Evolutionary conservation across 2,329 filamentous ascomycete genomes (phyloP).

Genomic region (Aspergillus bombycis): DNA sequence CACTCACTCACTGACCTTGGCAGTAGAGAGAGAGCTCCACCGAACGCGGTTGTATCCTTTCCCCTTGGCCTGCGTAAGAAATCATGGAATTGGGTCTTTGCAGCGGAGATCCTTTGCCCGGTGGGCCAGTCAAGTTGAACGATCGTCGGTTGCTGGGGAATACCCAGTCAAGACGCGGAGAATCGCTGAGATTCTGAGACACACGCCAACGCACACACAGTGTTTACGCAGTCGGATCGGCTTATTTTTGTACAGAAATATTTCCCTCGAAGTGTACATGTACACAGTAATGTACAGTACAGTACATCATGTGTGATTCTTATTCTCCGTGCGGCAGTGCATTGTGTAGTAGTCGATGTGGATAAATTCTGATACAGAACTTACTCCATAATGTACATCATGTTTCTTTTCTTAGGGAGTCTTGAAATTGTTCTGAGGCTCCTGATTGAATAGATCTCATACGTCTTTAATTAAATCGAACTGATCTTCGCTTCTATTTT

Average conservation of each 20-base stretch:
- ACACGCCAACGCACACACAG: neutral
- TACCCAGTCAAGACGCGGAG: constrained; percentile 5
- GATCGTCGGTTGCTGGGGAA: constrained; percentile 6
- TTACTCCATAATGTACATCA: neutral
- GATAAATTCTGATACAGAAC: neutral
- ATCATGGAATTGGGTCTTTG: constrained; percentile 2
- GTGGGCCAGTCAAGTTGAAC: neutral
- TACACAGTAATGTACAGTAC: neutral
- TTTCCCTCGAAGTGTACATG: too few relatives aligned
- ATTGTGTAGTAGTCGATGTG: neutral
- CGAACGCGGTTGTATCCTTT: neutral
- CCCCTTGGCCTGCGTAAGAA: neutral
- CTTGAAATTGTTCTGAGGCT: neutral
- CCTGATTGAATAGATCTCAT: neutral
- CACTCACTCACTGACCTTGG: neutral
- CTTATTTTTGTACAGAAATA: neutral
- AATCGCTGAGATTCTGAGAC: constrained; percentile 2
- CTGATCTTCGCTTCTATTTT: constrained; percentile 5
- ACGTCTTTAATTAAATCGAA: neutral
- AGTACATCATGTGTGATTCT: neutral
- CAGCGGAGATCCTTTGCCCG: neutral
- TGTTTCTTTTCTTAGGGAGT: neutral
- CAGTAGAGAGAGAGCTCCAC: neutral
- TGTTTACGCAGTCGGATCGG: neutral
- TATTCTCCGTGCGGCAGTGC: neutral